Evolutionary conservation across 176 grass and related monocot species (phyloP).

Genomic region (Aegilops bicornis): DNA sequence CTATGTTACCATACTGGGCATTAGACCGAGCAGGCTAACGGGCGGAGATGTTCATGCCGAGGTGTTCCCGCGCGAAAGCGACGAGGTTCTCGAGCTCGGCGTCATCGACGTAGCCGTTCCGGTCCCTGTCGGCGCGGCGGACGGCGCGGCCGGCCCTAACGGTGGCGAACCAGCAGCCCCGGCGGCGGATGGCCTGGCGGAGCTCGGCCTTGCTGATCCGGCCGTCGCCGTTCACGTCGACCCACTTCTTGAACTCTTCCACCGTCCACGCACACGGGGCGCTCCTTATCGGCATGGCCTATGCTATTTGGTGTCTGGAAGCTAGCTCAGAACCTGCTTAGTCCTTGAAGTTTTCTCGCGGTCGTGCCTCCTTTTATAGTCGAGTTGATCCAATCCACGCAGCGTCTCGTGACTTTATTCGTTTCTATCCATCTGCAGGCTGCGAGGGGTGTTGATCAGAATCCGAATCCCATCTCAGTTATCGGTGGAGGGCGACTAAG

Average conservation of each 20-base stretch:
- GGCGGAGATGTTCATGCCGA: slow-evolving; percentile 48
- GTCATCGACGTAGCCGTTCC: slow-evolving; percentile 59
- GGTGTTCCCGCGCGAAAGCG: slow-evolving; percentile 43
- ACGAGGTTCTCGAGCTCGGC: slow-evolving; percentile 53
- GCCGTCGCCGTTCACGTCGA: slow-evolving; percentile 56
- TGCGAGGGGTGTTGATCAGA: not conserved
- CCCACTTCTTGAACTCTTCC: slow-evolving; percentile 63
- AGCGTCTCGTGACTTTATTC: not conserved
- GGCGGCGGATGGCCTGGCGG: slow-evolving; percentile 47
- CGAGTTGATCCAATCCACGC: not conserved
- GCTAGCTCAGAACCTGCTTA: too few species aligned
- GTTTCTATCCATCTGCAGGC: not conserved
- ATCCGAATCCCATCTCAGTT: not conserved
- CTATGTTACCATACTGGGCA: not conserved
- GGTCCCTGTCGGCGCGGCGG: slow-evolving; percentile 37
- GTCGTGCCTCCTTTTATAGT: not conserved
- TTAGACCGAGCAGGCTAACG: not conserved
- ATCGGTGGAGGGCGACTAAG: not conserved
- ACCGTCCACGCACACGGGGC: not conserved
- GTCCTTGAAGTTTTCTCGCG: too few species aligned
- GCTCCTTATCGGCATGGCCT: not conserved
- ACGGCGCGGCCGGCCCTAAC: slow-evolving; percentile 33
- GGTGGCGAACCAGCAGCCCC: slow-evolving; percentile 32
- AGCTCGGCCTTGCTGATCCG: slow-evolving; percentile 61
- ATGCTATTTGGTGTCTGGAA: too few species aligned